A percentile compares a stretch with the other conserved stretches of the same genome.
Conservation (phyloP, 2,329 filamentous ascomycete genomes). For the Westerdykella sp. region DNA sequence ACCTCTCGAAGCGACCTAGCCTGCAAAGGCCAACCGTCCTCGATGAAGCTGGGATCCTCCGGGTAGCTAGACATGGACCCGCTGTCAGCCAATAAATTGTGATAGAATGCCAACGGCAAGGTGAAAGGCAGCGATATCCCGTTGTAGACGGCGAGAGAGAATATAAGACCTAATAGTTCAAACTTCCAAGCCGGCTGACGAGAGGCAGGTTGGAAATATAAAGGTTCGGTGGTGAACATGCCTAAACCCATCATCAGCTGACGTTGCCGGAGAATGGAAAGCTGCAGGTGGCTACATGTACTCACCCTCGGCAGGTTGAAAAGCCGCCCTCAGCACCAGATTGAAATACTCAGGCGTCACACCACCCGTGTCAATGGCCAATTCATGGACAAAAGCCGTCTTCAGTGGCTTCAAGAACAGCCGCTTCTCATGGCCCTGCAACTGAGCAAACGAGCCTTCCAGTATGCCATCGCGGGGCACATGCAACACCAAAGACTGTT, state of each 20-base stretch:
- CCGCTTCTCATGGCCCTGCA: constrained; percentile 78
- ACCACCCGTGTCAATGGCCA: constrained; percentile 87
- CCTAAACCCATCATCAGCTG: constrained; percentile 35
- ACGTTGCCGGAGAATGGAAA: neutral
- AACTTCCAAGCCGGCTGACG: constrained; percentile 83
- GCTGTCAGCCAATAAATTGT: constrained; percentile 65
- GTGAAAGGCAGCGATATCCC: constrained; percentile 85
- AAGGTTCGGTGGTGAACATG: constrained; percentile 70
- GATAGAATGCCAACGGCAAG: constrained; percentile 79
- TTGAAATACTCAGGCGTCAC: constrained; percentile 97
- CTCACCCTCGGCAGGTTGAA: constrained; percentile 67
- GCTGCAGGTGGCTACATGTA: too few species aligned
- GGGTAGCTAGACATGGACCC: constrained; percentile 47
- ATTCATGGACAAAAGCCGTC: constrained; percentile 75
- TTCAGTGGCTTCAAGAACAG: constrained; percentile 79
- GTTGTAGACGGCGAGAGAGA: constrained; percentile 88
- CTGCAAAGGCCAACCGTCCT: constrained; percentile 84
- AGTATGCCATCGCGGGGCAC: constrained; percentile 40
- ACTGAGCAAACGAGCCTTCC: constrained; percentile 62
- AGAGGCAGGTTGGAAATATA: constrained; percentile 81
- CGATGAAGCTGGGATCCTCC: constrained; percentile 54
- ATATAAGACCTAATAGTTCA: constrained; percentile 78
- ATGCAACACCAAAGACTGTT: constrained; percentile 40
- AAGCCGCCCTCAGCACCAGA: constrained; percentile 69
- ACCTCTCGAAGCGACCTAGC: constrained; percentile 67